A percentile compares a stretch with the other conserved stretches of the same genome.
phyloP scores from a whole-genome alignment of 2,329 filamentous ascomycete species.

The Epichloe coenophiala region DNA sequence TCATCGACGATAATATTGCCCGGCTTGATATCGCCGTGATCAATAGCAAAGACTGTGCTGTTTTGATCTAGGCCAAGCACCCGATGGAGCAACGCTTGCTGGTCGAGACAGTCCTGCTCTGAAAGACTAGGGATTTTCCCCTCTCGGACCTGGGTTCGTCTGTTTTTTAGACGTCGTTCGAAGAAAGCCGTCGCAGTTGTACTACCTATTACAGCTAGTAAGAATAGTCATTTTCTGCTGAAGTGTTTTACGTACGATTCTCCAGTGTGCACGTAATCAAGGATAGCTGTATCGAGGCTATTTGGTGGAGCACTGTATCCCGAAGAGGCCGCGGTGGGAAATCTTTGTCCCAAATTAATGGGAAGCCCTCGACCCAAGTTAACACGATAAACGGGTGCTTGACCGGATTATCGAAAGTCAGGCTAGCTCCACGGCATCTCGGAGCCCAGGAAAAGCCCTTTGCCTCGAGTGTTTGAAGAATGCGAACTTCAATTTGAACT shows the following conservation, averaged over 20 bases:
- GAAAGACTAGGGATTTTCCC: neutral
- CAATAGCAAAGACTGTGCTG: neutral
- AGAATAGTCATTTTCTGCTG: neutral
- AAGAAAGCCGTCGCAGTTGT: neutral
- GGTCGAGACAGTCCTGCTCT: neutral
- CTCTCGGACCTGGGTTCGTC: neutral
- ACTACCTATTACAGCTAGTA: neutral
- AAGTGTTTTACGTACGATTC: neutral
- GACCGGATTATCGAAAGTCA: slow-evolving; percentile 1
- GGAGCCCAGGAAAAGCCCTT: neutral
- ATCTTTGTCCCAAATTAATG: neutral
- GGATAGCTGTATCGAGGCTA: slow-evolving; percentile 1
- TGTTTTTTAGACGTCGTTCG: neutral
- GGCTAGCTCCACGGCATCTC: neutral
- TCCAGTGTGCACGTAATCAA: neutral
- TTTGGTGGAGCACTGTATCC: neutral
- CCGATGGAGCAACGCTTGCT: neutral
- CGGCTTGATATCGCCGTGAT: slow-evolving; percentile 2
- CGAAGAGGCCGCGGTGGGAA: neutral
- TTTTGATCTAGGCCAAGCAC: neutral
- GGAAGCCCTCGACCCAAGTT: neutral
- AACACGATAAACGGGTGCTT: slow-evolving; percentile 1
- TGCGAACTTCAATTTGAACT: neutral
- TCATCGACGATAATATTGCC: slow-evolving; percentile 1
- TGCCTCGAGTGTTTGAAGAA: neutral